Percentiles rank a stretch among this genome's conserved stretches.
Conservation (phyloP, 768 basidiomycete genomes). For the Tricholoma terreum region DNA sequence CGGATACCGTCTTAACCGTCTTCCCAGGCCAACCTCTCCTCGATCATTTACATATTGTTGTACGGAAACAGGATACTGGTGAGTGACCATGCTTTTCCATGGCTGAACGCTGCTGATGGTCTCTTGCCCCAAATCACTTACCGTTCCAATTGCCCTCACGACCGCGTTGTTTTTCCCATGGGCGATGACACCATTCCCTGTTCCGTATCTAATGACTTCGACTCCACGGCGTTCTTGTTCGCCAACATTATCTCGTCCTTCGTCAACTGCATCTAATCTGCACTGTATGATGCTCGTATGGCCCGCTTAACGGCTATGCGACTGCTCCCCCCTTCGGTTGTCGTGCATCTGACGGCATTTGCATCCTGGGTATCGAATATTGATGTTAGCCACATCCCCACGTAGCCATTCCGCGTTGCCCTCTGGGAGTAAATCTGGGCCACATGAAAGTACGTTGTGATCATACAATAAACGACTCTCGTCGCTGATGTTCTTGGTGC, state of each 20-base stretch:
- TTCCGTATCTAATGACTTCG: not conserved
- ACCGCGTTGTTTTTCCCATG: not conserved
- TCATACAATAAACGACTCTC: not conserved
- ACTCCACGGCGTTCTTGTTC: no score
- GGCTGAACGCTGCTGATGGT: conserved; percentile 7
- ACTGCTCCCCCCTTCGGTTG: no score
- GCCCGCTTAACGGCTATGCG: no score
- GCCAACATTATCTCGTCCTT: not conserved
- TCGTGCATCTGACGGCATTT: no score
- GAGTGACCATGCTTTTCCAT: conserved; percentile 7
- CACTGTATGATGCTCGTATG: no score
- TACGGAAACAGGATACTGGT: conserved; percentile 7
- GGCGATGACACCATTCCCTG: not conserved
- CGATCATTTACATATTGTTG: conserved; percentile 12
- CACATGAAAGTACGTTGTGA: no score
- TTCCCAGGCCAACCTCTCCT: conserved; percentile 9
- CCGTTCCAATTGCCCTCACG: conserved; percentile 2
- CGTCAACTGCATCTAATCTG: no score
- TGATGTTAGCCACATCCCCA: no score
- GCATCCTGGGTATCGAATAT: no score
- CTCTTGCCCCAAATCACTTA: conserved; percentile 4
- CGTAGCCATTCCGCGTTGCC: not conserved
- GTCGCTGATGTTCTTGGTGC: not conserved
- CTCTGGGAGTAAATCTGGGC: not conserved
- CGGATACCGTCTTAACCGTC: conserved; percentile 4